A percentile compares a stretch with the other conserved stretches of the same genome.
Conservation (phyloP, 2,329 filamentous ascomycete genomes). For the Aureobasidium sp. region DNA sequence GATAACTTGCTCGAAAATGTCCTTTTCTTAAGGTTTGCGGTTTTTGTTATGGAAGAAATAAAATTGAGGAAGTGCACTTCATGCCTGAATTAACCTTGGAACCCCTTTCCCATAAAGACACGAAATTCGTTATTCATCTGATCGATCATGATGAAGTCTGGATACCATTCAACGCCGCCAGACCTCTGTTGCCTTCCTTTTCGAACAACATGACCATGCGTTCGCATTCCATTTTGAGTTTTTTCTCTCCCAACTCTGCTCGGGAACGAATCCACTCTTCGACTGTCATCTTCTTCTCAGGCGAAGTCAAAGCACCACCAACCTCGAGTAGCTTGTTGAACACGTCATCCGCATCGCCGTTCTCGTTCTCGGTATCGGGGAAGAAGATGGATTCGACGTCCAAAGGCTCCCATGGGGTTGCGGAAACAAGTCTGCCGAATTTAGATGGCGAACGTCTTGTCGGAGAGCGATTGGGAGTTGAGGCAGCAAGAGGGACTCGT, state of each 20-base stretch:
- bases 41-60: too few species aligned
- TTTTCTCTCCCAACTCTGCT: conserved; percentile 71
- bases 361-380: conserved; percentile 33
- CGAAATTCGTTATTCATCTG: background rate
- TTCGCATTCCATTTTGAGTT: conserved; percentile 75
- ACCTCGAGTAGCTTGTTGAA: conserved; percentile 37
- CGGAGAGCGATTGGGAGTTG: conserved; percentile 31
- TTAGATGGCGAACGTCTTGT: conserved; percentile 33
- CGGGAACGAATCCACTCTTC: conserved; percentile 87
- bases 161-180: conserved; percentile 69
- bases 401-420: conserved; percentile 61
- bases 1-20: too few species aligned
- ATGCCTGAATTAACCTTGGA: background rate
- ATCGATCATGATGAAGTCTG: conserved; percentile 30
- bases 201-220: conserved; percentile 76
- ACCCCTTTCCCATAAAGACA: background rate
- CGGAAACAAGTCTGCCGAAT: conserved; percentile 45
- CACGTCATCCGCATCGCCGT: conserved; percentile 43
- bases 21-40: too few species aligned
- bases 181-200: conserved; percentile 69
- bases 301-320: conserved; percentile 58
- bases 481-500: conserved; percentile 38
- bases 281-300: conserved; percentile 84
- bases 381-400: conserved; percentile 69
- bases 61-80: background rate